phyloP scores from a whole-genome alignment of 164 flowering plant genomes.

The Santalum album region DNA sequence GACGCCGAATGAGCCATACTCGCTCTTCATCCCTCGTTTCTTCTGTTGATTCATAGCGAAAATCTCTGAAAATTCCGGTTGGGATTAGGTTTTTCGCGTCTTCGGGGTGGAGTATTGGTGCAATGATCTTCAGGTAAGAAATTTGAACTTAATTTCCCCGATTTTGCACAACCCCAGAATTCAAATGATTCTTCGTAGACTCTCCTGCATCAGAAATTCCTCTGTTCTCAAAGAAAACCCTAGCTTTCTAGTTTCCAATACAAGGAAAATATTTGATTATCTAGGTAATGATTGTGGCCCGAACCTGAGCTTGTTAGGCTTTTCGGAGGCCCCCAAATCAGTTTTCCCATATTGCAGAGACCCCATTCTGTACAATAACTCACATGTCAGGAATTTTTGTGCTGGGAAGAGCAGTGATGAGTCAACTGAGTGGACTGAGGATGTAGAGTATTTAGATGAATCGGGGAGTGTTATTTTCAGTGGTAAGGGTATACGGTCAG shows the following conservation, averaged over 20 bases:
- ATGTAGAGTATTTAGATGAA: constrained; percentile 81
- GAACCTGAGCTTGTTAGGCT: background rate
- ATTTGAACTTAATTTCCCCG: background rate
- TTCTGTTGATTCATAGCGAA: too few species aligned
- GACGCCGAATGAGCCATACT: too few species aligned
- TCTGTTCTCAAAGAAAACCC: constrained; percentile 13
- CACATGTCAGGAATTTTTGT: constrained; percentile 31
- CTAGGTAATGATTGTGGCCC: background rate
- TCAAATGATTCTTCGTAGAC: constrained; percentile 12
- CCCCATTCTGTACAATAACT: background rate
- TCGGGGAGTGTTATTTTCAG: constrained; percentile 56
- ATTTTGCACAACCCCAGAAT: constrained; percentile 16
- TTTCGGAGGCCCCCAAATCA: background rate
- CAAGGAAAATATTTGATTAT: background rate
- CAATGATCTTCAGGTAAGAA: background rate
- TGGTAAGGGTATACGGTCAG: constrained; percentile 74
- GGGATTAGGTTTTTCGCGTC: too few species aligned
- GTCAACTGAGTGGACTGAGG: constrained; percentile 65
- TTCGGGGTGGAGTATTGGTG: too few species aligned
- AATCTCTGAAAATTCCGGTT: too few species aligned
- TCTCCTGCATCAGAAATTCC: constrained; percentile 14
- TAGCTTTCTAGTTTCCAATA: background rate
- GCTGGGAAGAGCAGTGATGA: constrained; percentile 20
- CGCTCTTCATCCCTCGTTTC: too few species aligned
- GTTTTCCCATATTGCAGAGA: background rate